Percentiles rank a stretch among this genome's conserved stretches.
These are phyloP conservation scores for Suillus placidus DNA, from an alignment of 768 basidiomycete species.

Conservation along the genomic window DNA sequence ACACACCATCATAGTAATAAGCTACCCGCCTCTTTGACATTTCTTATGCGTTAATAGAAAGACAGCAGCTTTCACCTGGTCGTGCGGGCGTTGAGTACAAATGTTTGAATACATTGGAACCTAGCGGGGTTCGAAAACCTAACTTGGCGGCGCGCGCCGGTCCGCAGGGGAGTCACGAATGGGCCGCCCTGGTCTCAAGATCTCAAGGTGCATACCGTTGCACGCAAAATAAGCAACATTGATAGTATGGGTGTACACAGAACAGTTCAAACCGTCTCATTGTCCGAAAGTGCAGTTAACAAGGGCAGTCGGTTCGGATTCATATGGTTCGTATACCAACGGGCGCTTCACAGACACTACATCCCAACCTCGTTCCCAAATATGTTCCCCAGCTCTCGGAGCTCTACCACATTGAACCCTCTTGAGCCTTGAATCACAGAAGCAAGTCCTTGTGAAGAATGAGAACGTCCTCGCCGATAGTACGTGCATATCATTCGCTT, in stretches of 20 bases:
- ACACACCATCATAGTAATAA: conserved; percentile 78
- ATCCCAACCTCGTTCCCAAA: background rate
- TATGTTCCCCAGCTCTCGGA: background rate
- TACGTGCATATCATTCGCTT: background rate
- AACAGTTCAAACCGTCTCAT: background rate
- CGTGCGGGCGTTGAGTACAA: background rate
- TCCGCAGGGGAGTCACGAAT: background rate
- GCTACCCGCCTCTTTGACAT: conserved; percentile 78
- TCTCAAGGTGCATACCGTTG: background rate
- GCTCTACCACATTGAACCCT: background rate
- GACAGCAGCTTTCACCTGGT: background rate
- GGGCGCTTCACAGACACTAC: background rate
- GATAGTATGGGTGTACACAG: background rate
- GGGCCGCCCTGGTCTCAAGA: too few species aligned
- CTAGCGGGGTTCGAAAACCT: background rate
- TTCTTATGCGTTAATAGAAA: background rate
- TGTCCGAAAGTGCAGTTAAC: background rate
- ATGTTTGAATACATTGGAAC: background rate
- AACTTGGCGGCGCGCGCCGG: background rate
- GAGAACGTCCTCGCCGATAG: background rate
- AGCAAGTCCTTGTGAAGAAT: background rate
- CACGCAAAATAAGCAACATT: background rate
- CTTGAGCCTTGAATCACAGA: background rate
- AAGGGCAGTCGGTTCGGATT: background rate
- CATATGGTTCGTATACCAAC: background rate